A percentile compares a stretch with the other conserved stretches of the same genome.
These are phyloP conservation scores for Camellia oleifera DNA, from an alignment of 179 eudicot species.

Conservation along the genomic window DNA sequence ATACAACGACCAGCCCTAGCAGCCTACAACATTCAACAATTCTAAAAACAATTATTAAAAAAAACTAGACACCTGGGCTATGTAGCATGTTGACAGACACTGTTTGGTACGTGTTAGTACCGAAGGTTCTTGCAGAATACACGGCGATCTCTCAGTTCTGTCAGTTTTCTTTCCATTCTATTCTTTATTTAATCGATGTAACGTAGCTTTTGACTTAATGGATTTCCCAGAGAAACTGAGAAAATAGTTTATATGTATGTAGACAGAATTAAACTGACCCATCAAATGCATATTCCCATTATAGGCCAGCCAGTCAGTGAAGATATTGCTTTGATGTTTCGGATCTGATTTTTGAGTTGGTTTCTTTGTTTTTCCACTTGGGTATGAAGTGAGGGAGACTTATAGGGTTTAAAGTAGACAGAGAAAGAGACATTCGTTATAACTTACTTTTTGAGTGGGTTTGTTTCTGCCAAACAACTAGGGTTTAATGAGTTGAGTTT, in stretches of 20 bases:
- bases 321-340: too few relatives aligned
- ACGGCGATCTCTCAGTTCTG: slow-evolving; percentile 3
- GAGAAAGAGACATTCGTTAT: neutral
- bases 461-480: neutral
- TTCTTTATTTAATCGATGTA: slow-evolving; percentile 6
- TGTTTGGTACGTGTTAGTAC: neutral
- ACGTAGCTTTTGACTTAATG: slow-evolving; percentile 19
- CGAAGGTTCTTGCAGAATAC: slow-evolving; percentile 23
- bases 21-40: neutral
- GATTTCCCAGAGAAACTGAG: slow-evolving; percentile 1
- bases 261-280: neutral
- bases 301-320: neutral
- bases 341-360: too few relatives aligned
- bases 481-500: neutral
- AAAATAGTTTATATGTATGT: neutral
- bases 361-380: neutral
- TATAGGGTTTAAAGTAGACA: neutral
- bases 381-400: neutral
- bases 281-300: neutral
- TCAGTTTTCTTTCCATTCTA: neutral
- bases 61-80: neutral
- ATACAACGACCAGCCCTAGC: neutral
- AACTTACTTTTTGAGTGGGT: neutral
- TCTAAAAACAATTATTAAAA: neutral
- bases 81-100: neutral